Evolutionary conservation across 345 rosid species (phyloP).

Genomic region (Sisymbrium irio): DNA sequence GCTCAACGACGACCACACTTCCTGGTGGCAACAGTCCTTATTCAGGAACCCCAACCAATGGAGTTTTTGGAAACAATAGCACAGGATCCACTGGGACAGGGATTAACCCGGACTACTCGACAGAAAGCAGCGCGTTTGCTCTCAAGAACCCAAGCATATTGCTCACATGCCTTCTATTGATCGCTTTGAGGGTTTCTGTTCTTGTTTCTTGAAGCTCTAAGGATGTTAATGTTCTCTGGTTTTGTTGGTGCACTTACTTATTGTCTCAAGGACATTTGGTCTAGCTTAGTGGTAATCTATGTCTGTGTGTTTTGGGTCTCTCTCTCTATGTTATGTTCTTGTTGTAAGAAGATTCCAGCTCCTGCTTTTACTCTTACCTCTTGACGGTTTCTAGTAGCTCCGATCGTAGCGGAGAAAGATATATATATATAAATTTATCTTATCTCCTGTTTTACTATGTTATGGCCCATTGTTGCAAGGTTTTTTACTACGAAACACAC

Average conservation of each 20-base stretch:
- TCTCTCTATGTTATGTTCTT: conserved; percentile 11
- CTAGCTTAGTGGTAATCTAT: conserved; percentile 28
- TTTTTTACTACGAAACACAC: background rate
- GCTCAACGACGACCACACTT: conserved; percentile 33
- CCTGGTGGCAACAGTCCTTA: conserved; percentile 37
- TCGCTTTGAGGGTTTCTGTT: conserved; percentile 20
- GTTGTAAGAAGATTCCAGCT: conserved; percentile 20
- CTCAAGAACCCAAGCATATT: conserved; percentile 25
- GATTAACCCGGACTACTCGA: conserved; percentile 34
- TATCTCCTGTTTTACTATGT: background rate
- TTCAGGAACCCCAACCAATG: conserved; percentile 30
- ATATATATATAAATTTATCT: conserved; percentile 12
- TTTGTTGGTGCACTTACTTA: conserved; percentile 24
- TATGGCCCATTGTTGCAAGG: background rate
- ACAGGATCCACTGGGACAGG: conserved; percentile 25
- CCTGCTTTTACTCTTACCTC: conserved; percentile 16
- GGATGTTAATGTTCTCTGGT: conserved; percentile 12
- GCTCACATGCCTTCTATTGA: conserved; percentile 20
- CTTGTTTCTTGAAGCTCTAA: conserved; percentile 24
- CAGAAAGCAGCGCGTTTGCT: conserved; percentile 22
- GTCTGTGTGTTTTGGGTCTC: conserved; percentile 12
- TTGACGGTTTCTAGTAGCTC: conserved; percentile 3
- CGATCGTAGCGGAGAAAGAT: background rate
- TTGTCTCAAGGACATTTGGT: conserved; percentile 26
- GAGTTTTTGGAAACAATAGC: conserved; percentile 31